Conservation (phyloP, 2,329 filamentous ascomycete species). For the Ceratocystis variospora region DNA sequence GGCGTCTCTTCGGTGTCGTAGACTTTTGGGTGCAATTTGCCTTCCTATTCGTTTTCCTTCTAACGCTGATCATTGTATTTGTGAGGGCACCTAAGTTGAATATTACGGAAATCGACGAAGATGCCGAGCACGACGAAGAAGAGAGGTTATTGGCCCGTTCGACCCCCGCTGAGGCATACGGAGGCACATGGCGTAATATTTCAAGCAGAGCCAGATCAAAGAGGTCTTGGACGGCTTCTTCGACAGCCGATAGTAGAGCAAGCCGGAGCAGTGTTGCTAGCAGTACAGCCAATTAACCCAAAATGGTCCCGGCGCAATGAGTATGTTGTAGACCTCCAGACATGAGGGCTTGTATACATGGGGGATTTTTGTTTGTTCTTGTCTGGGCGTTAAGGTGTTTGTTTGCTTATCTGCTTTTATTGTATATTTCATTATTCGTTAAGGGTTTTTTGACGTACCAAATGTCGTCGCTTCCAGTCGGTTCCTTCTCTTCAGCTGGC, state of each 20-base stretch:
- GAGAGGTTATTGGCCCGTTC: slow-evolving; percentile 82
- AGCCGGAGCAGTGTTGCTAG: not conserved
- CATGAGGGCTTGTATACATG: not conserved
- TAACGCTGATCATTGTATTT: slow-evolving; percentile 65
- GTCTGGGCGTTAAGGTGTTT: not conserved
- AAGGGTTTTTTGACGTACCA: not conserved
- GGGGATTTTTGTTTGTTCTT: not conserved
- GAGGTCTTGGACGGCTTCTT: not conserved
- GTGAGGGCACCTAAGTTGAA: slow-evolving; percentile 70
- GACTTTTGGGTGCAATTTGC: slow-evolving; percentile 94
- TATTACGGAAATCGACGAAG: slow-evolving; percentile 66
- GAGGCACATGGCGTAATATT: slow-evolving; percentile 14
- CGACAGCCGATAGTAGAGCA: not conserved
- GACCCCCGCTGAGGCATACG: slow-evolving; percentile 45
- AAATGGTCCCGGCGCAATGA: not conserved
- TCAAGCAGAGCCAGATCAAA: slow-evolving; percentile 11
- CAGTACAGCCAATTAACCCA: not conserved
- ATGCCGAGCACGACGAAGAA: slow-evolving; percentile 83
- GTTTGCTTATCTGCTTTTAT: not conserved
- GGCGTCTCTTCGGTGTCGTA: slow-evolving; percentile 86
- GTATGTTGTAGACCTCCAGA: not conserved
- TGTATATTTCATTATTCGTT: slow-evolving; percentile 8
- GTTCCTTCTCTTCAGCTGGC: slow-evolving; percentile 22
- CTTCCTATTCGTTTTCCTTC: slow-evolving; percentile 70
- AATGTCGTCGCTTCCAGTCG: slow-evolving; percentile 17